Evolutionary conservation across 148 eudicot species (phyloP).

Genomic region (Rhododendron ovatum): DNA sequence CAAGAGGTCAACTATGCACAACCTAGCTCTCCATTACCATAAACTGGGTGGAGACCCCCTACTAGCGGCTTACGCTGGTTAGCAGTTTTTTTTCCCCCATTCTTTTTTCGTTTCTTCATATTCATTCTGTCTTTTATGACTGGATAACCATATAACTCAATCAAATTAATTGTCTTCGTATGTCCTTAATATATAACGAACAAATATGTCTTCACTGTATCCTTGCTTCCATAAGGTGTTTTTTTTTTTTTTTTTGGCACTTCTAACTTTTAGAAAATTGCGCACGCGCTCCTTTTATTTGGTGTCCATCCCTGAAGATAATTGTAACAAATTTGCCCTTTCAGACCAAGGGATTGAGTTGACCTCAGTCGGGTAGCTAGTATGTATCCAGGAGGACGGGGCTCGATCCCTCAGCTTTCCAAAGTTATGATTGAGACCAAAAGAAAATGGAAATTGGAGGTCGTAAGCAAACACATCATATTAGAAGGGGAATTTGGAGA

Average conservation of each 20-base stretch:
- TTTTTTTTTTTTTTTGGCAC: too few species aligned
- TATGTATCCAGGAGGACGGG: too few species aligned
- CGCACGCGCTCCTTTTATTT: too few species aligned
- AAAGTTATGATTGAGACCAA: too few species aligned
- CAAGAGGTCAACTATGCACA: conserved; percentile 3
- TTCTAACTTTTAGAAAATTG: too few species aligned
- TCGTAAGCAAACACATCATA: too few species aligned
- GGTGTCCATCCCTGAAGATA: background rate
- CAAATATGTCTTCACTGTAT: too few species aligned
- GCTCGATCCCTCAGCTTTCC: too few species aligned
- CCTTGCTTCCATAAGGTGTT: too few species aligned
- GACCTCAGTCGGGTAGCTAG: background rate
- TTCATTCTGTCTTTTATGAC: background rate
- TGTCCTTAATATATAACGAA: background rate
- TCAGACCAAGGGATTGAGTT: background rate
- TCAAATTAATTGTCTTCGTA: background rate
- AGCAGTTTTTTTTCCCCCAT: background rate
- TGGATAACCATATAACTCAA: background rate
- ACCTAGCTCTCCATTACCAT: conserved; percentile 12
- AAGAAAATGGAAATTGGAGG: too few species aligned
- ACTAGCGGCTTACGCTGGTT: conserved; percentile 31
- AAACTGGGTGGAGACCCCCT: conserved; percentile 18
- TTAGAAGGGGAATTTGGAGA: too few species aligned
- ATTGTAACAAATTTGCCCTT: background rate
- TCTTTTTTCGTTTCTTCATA: background rate